Base-by-base conservation (phyloP, 2,329 filamentous ascomycete genomes). In the Aspergillus viridinutans region DNA sequence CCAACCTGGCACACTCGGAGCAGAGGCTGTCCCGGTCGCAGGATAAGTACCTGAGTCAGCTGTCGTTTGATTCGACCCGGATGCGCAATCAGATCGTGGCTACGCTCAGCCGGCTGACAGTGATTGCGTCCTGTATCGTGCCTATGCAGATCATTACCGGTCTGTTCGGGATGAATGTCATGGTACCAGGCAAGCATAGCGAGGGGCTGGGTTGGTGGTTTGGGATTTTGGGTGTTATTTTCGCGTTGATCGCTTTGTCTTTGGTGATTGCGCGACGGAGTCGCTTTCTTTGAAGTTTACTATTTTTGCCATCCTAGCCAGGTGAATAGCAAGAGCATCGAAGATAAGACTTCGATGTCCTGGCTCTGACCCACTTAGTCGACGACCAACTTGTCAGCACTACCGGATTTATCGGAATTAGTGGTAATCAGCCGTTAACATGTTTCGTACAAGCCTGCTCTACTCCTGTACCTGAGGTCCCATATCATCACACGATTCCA, bases 11-110 rank as follows among this genome's bases (percentile, higher is more conserved):
- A 0, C 92, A 97, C 70, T 96, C 94, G 61, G 93, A 97, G 74
- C 96, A 97, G 81, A 96, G 97, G 81, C 82, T 97, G 29, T 91
- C 89, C 9, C 87, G 93, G 21, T 88, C 89, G 1, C 93, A 97
- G 78, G 90, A 88, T 77, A 97, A 97, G 73, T 96, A 97, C 70
- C 82, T 97, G 28, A 91, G 92, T 1, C 93, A 96, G 69, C 85
- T 97, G 56, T 92, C 88, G 12, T 92, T 96, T 65, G 90, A 95
- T 73, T 91, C 89, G 71, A 91, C 95, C 64, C 85, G 87, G 1
- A 89, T 94, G 74, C 91, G 92, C 25, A 95, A 91, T 52, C 81
- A 85, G 61, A 91, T 90, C 45, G 96, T 96, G 75, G 83, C 87
- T 59, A 87, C 92, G 2, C 84, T 97, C 4, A 90, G 90, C 76